Conservation (phyloP, 805 yeast genomes). For the Kluyveromyces wickerhamii region DNA sequence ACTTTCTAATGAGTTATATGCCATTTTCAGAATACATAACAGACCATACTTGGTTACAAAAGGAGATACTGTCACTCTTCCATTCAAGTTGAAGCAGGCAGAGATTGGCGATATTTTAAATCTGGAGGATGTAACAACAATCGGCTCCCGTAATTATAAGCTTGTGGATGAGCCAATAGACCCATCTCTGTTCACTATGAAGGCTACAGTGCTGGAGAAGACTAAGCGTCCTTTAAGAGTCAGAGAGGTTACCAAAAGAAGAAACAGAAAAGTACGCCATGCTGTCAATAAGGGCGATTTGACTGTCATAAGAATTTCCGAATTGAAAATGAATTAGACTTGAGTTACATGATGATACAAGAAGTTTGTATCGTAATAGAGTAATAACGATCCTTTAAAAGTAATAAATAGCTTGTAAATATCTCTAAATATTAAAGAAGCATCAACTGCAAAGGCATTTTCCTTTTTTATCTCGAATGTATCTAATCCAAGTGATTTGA, state of each 20-base stretch:
- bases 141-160: constrained; percentile 83
- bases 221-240: constrained; percentile 71
- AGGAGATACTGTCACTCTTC: constrained; percentile 79
- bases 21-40: constrained; percentile 72
- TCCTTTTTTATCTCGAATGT: too few species aligned
- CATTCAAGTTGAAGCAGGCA: constrained; percentile 68
- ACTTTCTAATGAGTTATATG: constrained; percentile 64
- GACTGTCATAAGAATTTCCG: constrained; percentile 71
- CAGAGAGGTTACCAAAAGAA: constrained; percentile 68
- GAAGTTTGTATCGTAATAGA: too few species aligned
- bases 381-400: too few species aligned
- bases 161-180: constrained; percentile 49
- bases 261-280: constrained; percentile 68
- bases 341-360: too few species aligned
- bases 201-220: constrained; percentile 79
- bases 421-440: too few species aligned
- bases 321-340: constrained; percentile 51
- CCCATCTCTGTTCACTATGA: constrained; percentile 47
- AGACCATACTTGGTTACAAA: constrained; percentile 83
- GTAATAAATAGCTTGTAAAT: too few species aligned
- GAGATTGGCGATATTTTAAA: constrained; percentile 76
- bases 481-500: too few species aligned
- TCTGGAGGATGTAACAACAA: constrained; percentile 65
- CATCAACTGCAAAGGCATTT: too few species aligned
- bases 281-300: constrained; percentile 59